phyloP scores from a whole-genome alignment of 352 stramenopile species.

The Phytophthora tubulina region DNA sequence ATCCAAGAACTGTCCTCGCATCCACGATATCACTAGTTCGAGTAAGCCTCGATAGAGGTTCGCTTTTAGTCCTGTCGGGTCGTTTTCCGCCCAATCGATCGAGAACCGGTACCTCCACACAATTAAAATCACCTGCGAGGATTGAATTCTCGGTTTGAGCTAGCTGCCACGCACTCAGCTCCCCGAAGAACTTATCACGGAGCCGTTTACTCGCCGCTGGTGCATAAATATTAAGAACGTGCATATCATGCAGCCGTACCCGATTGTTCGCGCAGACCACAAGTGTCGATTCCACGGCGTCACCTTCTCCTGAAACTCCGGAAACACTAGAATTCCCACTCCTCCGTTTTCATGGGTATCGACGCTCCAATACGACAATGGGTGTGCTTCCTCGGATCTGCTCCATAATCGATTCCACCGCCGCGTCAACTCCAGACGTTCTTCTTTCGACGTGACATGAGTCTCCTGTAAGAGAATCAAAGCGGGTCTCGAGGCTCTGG shows the following conservation, averaged over 20 bases:
- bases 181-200: not conserved
- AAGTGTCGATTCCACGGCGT: not conserved
- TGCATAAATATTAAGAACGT: slow-evolving; percentile 1
- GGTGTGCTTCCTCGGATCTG: too few species aligned
- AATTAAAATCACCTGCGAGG: slow-evolving; percentile 9
- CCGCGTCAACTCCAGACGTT: not conserved
- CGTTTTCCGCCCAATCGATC: not conserved
- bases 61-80: not conserved
- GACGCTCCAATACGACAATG: not conserved
- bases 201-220: not conserved
- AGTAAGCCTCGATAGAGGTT: not conserved
- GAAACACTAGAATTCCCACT: not conserved
- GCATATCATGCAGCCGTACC: not conserved
- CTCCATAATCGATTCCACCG: not conserved
- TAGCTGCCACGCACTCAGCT: not conserved
- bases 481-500: not conserved
- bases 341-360: not conserved
- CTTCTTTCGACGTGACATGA: not conserved
- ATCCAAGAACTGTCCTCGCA: not conserved
- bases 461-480: not conserved
- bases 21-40: not conserved
- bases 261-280: not conserved
- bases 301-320: not conserved
- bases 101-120: not conserved
- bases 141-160: not conserved